phyloP scores from a whole-genome alignment of 768 basidiomycete species.

The Russula vinacea region DNA sequence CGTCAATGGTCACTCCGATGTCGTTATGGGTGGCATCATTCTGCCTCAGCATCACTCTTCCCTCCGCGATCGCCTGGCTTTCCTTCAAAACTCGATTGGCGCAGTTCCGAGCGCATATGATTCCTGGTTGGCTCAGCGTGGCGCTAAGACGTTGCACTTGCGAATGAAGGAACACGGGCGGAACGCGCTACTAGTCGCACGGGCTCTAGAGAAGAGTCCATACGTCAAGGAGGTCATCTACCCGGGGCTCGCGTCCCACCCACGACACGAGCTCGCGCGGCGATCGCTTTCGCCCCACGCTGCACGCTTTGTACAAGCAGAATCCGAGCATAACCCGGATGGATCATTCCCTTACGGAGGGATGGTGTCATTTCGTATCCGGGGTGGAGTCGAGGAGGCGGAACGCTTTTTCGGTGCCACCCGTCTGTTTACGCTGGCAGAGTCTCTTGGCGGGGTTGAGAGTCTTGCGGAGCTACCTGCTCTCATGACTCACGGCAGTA shows the following conservation, averaged over 20 bases:
- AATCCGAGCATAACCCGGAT: constrained; percentile 34
- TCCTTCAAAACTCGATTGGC: constrained; percentile 87
- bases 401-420: constrained; percentile 64
- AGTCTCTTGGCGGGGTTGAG: constrained; percentile 91
- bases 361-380: constrained; percentile 75
- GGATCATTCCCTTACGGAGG: constrained; percentile 85
- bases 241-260: constrained; percentile 71
- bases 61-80: constrained; percentile 60
- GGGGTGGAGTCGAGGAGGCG: constrained; percentile 51
- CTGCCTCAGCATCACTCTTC: constrained; percentile 51
- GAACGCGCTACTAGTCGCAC: constrained; percentile 76
- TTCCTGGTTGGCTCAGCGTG: constrained; percentile 85
- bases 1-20: constrained; percentile 91
- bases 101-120: constrained; percentile 85
- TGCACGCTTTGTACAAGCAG: constrained; percentile 52
- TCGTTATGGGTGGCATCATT: constrained; percentile 83
- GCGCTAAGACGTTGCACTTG: constrained; percentile 86
- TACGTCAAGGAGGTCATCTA: constrained; percentile 82
- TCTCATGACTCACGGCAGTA: constrained; percentile 83
- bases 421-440: constrained; percentile 75
- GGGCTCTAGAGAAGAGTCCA: constrained; percentile 50
- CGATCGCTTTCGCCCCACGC: constrained; percentile 66
- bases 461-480: constrained; percentile 84
- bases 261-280: constrained; percentile 63
- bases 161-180: constrained; percentile 84